These are phyloP conservation scores for Meredithiella fracta DNA, from an alignment of 2,329 filamentous ascomycete genomes.

Conservation along the genomic window DNA sequence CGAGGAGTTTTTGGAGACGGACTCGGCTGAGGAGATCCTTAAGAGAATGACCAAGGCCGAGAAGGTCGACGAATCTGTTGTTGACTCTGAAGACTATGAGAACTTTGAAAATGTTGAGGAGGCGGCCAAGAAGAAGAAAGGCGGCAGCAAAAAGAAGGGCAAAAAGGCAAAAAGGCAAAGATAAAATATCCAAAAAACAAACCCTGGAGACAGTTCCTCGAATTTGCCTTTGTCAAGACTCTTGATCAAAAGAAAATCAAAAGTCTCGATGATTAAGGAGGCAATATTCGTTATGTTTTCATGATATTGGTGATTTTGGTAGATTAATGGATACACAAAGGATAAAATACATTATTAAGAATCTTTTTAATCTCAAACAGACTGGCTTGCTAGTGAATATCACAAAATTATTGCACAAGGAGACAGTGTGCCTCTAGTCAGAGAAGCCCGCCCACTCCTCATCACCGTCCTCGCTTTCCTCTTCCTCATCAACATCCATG, in stretches of 20 bases:
- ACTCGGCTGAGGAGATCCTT: background rate
- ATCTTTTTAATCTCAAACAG: background rate
- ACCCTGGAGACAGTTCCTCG: conserved; percentile 62
- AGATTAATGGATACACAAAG: background rate
- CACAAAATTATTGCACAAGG: background rate
- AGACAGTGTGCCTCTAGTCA: background rate
- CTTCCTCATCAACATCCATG: conserved; percentile 22
- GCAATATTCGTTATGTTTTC: background rate
- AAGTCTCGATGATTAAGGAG: conserved; percentile 20
- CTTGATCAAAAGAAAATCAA: conserved; percentile 48
- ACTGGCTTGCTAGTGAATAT: conserved; percentile 1
- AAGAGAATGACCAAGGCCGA: background rate
- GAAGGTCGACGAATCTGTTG: conserved; percentile 15
- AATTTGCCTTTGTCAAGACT: conserved; percentile 64
- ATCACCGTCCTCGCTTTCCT: conserved; percentile 17
- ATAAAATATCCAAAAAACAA: too few species aligned
- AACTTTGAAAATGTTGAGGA: conserved; percentile 19
- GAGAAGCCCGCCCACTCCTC: conserved; percentile 13
- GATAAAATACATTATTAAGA: background rate
- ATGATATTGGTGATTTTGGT: background rate
- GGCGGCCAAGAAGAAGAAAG: conserved; percentile 25
- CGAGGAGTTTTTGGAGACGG: conserved; percentile 1
- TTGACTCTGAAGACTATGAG: conserved; percentile 14
- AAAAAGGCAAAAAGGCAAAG: too few species aligned
- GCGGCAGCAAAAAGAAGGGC: conserved; percentile 34